A percentile compares a stretch with the other conserved stretches of the same genome.
phyloP scores from a whole-genome alignment of 2,329 filamentous ascomycete species.

The Colletotrichum agaves region DNA sequence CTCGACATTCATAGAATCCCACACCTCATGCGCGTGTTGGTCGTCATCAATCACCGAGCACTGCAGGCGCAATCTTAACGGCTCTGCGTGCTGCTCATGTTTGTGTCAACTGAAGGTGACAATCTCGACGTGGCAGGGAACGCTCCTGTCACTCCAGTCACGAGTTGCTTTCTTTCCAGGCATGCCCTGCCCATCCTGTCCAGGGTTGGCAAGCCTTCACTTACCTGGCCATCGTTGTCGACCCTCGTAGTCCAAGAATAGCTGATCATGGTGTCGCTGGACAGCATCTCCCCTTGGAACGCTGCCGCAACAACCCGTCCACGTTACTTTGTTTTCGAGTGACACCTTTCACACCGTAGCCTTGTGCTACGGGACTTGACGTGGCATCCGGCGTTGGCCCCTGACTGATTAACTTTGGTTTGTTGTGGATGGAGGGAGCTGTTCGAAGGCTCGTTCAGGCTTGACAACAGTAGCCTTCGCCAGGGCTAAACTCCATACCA shows the following conservation, averaged over 20 bases:
- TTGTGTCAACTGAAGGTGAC: constrained; percentile 7
- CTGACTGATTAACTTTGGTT: no score
- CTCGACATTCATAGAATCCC: background rate
- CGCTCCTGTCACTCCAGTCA: background rate
- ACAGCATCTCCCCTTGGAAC: background rate
- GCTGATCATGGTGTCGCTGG: background rate
- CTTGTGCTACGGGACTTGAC: background rate
- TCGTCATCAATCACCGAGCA: background rate
- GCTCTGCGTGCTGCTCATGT: constrained; percentile 1
- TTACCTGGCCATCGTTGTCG: background rate
- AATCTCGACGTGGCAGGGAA: background rate
- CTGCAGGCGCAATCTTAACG: constrained; percentile 31
- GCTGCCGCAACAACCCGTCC: background rate
- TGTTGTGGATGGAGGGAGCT: no score
- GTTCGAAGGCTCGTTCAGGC: no score
- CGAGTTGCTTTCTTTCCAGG: background rate
- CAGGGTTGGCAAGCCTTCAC: no score
- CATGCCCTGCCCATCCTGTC: background rate
- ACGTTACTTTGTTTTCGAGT: background rate
- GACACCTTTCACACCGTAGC: background rate
- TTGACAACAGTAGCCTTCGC: no score
- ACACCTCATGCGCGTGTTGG: constrained; percentile 23
- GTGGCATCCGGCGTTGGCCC: background rate
- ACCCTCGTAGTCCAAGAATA: background rate
- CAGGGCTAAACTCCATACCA: no score